A percentile compares a stretch with the other conserved stretches of the same genome.
phyloP scores from a whole-genome alignment of 345 rosid species.

The Sonneratia alba region DNA sequence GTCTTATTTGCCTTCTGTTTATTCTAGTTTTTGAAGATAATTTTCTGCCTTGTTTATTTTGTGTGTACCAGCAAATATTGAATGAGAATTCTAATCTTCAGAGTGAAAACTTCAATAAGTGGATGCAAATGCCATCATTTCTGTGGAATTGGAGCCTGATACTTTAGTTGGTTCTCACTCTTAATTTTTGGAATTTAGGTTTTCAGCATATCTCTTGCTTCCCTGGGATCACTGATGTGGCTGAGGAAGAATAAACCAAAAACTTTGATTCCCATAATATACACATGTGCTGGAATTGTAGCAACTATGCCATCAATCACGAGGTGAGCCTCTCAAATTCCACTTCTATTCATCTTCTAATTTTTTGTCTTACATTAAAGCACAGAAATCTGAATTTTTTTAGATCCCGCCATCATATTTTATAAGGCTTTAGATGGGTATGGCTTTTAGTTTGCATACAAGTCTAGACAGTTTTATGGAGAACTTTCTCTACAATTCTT shows the following conservation, averaged over 20 bases:
- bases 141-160: no score
- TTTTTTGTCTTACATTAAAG: neutral
- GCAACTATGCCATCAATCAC: conserved; percentile 97
- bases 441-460: neutral
- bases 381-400: neutral
- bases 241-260: conserved; percentile 92
- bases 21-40: neutral
- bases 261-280: conserved; percentile 76
- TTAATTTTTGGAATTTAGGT: conserved; percentile 38
- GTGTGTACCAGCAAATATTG: neutral
- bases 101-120: neutral
- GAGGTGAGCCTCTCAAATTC: conserved; percentile 25
- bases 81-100: neutral
- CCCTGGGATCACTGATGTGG: conserved; percentile 96
- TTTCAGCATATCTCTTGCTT: conserved; percentile 81
- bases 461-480: neutral
- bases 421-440: neutral
- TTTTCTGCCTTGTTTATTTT: neutral
- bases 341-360: neutral
- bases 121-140: neutral
- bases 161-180: neutral
- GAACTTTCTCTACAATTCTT: neutral
- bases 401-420: neutral
- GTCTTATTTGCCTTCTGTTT: neutral
- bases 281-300: conserved; percentile 76